These are phyloP conservation scores for Geranomyces variabilis DNA, from an alignment of 192 early-diverging fungal genomes.

Conservation along the genomic window DNA sequence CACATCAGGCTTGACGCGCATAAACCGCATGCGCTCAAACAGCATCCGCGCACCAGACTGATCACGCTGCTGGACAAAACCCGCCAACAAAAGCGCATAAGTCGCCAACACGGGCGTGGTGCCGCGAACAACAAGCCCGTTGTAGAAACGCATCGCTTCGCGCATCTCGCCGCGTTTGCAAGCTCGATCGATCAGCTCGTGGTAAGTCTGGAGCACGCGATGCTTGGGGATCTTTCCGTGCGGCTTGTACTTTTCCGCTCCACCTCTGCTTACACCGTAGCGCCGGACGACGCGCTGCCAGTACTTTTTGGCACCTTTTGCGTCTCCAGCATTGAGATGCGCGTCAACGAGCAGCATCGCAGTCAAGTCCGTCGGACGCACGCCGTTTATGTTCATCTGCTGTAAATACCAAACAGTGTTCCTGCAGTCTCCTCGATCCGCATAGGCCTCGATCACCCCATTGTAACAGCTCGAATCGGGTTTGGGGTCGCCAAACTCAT, in stretches of 20 bases:
- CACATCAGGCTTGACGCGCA: conserved; percentile 21
- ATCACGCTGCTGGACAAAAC: not conserved
- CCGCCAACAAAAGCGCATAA: conserved; percentile 8
- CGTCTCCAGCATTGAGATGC: conserved; percentile 13
- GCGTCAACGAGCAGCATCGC: conserved; percentile 16
- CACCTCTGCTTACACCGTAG: not conserved
- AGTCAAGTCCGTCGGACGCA: not conserved
- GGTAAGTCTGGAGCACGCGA: not conserved
- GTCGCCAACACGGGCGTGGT: conserved; percentile 10
- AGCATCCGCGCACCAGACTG: not conserved
- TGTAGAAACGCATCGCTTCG: conserved; percentile 18
- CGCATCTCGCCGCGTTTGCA: conserved; percentile 1
- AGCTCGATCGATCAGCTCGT: conserved; percentile 9
- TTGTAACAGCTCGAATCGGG: conserved; percentile 18
- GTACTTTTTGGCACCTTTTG: conserved; percentile 1
- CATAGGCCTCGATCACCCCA: conserved; percentile 18
- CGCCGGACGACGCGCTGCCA: conserved; percentile 1
- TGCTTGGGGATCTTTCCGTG: not conserved
- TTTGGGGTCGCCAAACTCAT: not conserved
- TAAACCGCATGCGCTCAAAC: conserved; percentile 5
- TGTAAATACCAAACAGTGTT: not conserved
- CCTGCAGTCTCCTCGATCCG: not conserved
- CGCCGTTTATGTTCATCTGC: not conserved
- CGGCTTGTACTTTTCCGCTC: not conserved
- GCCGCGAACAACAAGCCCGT: conserved; percentile 11